Base-by-base conservation (phyloP, 257 asterid species). In the Galeopsis tetrahit region DNA sequence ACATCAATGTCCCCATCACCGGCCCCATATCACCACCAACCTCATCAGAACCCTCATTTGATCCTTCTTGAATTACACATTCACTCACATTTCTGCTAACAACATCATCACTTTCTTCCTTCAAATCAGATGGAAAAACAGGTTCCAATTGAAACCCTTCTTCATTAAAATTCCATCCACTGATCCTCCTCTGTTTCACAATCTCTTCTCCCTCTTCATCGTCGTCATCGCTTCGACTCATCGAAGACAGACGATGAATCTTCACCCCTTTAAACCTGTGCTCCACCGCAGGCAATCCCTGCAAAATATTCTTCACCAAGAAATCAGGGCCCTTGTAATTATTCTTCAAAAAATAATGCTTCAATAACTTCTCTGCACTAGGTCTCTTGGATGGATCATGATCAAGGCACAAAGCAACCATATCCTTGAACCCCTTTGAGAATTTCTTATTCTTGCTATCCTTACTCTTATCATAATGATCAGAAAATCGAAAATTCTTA, bases 381-480 rank as follows among this genome's bases (percentile, higher is more conserved):
- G 97, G 98, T 85, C 97, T 83, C 65, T 77, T 90, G 0, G 89
- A 81, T 1, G 98, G 97, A 68, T 92, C 96, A 58, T 90, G 97
- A 66, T 90, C 93, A 6, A 92, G 96, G 75, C 97, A 92, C 48
- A 77, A 63, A 14, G 93, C 93, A 13, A 88, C 95, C 95, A 92
- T 87, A 62, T 88, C 90, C 75, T 88, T 90, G 35, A 92, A 92
- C 31, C 83, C 62, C 74, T 84, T 88, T 0, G 97, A 84, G 66
- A 90, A 90, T 63, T 80, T 92, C 83, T 87, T 91, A 21, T 15
- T 80, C 81, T 84, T 86, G 48, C 71, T 75, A 13, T 81, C 83
- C 44, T 66, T 71, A 0, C 72, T 69, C 68, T 89, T 83, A n/a
- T 88, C 96, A 8, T 88, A 92, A 62, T 81, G 86, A 56, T 90